Base-by-base conservation (phyloP, 768 basidiomycete species). In the Tylopilus felleus region DNA sequence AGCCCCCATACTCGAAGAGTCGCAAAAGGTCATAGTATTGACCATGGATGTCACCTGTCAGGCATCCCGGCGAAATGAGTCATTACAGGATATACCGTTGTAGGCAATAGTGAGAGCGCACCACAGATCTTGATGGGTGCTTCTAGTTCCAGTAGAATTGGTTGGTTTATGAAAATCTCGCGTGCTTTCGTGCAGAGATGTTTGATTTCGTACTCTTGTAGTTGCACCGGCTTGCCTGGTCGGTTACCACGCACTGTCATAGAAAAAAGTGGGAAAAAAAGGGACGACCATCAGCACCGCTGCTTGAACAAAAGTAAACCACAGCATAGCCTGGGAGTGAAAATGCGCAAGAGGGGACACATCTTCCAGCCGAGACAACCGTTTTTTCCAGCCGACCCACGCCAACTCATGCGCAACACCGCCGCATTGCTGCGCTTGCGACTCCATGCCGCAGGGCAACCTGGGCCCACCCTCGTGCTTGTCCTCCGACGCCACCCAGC, bases 121-220 rank as follows among this genome's bases (percentile, higher is more conserved):
- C 96, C 96, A 71, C 97, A 98, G 72, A 99, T 99, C 85, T 99
- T 99, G 78, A 99, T 98, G 63, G 96, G 96, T 48, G 96, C 97
- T 73, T 98, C 97, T 62, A 98, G 79, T 76, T 98, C 96, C 72
- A 98, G 82, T 57, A 98, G 78, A 71, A 98, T 98, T 58, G 96
- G 96, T 72, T 99, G 96, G 75, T 91, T 92, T 76, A 99, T 98
- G 78, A 99, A 98, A 70, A 99, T 98, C 76, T 99, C 97, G 63
- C 96, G 81, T 48, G 95, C 95, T 80, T 93, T 97, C 69, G 94
- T 97, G 79, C 96, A 99, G 60, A 99, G 83, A 73, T 95, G 93
- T 74, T 94, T 96, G 83, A 99, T 98, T 79, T 99, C 96, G 78
- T 95, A 97, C 74, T 99, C 96, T 71, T 93, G 90, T 61, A 99